These are phyloP conservation scores for Cocos nucifera DNA, from an alignment of 176 grass and related monocot genomes.

Conservation along the genomic window DNA sequence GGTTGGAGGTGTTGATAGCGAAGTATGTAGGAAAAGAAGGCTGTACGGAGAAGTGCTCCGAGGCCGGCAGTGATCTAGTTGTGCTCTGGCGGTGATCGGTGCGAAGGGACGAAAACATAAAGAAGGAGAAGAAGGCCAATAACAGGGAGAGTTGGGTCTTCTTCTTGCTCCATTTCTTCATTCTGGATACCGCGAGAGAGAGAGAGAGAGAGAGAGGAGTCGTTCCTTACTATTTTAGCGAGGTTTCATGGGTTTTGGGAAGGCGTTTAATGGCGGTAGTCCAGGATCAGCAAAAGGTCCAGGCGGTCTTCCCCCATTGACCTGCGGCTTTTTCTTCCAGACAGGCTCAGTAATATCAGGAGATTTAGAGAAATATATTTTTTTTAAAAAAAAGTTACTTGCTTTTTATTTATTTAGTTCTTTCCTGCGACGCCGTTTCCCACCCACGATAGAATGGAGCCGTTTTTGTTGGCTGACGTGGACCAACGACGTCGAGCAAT, in stretches of 20 bases:
- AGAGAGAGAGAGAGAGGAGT: neutral
- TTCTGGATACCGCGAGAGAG: neutral
- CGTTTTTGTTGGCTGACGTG: no score
- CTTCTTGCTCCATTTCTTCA: neutral
- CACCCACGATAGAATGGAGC: no score
- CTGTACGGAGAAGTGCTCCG: neutral
- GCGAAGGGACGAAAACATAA: neutral
- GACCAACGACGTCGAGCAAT: no score
- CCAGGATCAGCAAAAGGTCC: no score
- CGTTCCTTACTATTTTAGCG: neutral
- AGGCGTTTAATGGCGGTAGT: neutral
- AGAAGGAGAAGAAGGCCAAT: neutral
- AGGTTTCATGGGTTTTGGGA: neutral
- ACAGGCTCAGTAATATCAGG: no score
- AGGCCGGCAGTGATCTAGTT: neutral
- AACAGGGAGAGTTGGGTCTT: constrained; percentile 3
- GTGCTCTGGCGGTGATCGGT: neutral
- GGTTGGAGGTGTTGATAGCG: neutral
- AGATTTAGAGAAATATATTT: no score
- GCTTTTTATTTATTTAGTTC: no score
- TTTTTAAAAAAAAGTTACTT: no score
- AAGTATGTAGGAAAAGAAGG: constrained; percentile 2
- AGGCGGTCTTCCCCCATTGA: no score
- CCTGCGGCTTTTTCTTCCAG: no score
- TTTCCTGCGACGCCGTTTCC: no score